A percentile compares a stretch with the other conserved stretches of the same genome.
Evolutionary conservation across 805 yeast genomes (phyloP).

Genomic region (Kodamaea hsintzibuensis): DNA sequence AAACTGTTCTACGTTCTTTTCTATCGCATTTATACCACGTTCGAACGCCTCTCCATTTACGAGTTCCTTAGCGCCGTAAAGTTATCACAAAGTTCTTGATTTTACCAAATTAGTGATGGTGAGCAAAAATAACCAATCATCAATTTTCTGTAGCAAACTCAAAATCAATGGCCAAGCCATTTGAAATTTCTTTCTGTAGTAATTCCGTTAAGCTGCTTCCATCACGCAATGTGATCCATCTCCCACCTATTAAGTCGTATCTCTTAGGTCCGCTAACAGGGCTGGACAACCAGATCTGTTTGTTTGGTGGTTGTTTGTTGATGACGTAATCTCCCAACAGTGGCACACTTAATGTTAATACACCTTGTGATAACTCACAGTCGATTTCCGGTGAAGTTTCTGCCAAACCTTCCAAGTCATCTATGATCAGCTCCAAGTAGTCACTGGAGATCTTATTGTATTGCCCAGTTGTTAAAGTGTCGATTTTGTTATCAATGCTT

Average conservation of each 20-base stretch:
- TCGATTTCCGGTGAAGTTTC: conserved; percentile 68
- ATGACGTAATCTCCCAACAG: conserved; percentile 83
- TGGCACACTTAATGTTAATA: conserved; percentile 70
- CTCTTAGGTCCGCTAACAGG: conserved; percentile 91
- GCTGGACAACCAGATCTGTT: conserved; percentile 93
- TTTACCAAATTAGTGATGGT: neutral
- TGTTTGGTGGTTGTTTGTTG: conserved; percentile 96
- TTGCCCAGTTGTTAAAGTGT: conserved; percentile 45
- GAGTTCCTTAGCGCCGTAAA: neutral
- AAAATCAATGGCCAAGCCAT: conserved; percentile 24
- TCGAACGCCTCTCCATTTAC: neutral
- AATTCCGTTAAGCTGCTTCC: conserved; percentile 34
- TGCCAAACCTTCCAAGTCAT: conserved; percentile 64
- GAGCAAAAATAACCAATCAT: neutral
- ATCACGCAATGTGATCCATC: conserved; percentile 83
- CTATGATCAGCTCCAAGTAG: conserved; percentile 68
- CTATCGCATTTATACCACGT: neutral
- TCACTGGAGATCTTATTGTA: conserved; percentile 67
- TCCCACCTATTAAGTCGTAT: conserved; percentile 64
- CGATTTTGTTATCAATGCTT: conserved; percentile 52
- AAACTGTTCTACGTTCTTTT: neutral
- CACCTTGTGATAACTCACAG: conserved; percentile 84
- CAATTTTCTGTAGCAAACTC: conserved; percentile 12
- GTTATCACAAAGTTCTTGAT: neutral
- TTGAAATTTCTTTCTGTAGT: conserved; percentile 32